phyloP scores from a whole-genome alignment of 768 basidiomycete species.

The Cystofilobasidium ferigula region DNA sequence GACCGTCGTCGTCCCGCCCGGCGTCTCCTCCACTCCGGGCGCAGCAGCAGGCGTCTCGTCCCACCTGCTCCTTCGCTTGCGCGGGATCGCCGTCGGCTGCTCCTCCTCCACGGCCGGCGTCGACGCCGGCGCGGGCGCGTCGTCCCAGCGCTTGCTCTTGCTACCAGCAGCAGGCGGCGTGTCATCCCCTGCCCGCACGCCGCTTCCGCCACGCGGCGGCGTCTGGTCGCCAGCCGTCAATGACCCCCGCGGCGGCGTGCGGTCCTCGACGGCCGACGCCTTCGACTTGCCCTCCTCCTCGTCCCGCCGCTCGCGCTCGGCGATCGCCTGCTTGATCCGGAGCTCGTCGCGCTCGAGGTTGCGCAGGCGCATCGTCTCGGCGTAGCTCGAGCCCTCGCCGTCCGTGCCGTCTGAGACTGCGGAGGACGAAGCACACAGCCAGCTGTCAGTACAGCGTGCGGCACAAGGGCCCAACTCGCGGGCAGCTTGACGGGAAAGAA shows the following conservation, averaged over 20 bases:
- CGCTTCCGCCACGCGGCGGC: slow-evolving; percentile 29
- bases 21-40: slow-evolving; percentile 3
- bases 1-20: slow-evolving; percentile 38
- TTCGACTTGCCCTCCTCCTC: slow-evolving; percentile 62
- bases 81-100: slow-evolving; percentile 30
- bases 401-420: slow-evolving; percentile 47
- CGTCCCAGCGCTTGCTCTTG: slow-evolving; percentile 31
- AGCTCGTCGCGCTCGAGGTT: slow-evolving; percentile 87
- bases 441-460: background rate
- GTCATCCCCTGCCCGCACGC: background rate
- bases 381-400: slow-evolving; percentile 65
- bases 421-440: background rate
- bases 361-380: slow-evolving; percentile 85
- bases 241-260: slow-evolving; percentile 62
- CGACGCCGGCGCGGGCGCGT: slow-evolving; percentile 49
- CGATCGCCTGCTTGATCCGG: slow-evolving; percentile 68
- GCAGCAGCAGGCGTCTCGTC: slow-evolving; percentile 76
- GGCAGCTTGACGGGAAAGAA: background rate
- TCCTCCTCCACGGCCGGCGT: slow-evolving; percentile 38
- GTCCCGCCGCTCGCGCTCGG: slow-evolving; percentile 50
- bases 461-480: background rate
- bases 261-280: slow-evolving; percentile 47
- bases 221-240: slow-evolving; percentile 44
- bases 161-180: slow-evolving; percentile 37
- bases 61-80: slow-evolving; percentile 87